These are phyloP conservation scores for Aphanomyces euteiches DNA, from an alignment of 352 stramenopile species.

Conservation along the genomic window DNA sequence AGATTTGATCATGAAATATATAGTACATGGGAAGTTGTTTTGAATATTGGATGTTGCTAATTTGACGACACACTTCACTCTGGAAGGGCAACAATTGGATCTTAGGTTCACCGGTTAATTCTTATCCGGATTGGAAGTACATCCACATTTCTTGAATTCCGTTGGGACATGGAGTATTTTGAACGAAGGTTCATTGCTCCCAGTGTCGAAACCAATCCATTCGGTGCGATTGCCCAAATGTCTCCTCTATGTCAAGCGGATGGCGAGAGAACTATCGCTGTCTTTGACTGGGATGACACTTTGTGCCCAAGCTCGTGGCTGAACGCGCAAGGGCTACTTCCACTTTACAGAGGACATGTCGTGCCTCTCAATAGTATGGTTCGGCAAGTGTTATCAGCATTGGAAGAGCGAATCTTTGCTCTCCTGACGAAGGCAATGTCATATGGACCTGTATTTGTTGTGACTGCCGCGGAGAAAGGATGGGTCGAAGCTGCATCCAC, in stretches of 20 bases:
- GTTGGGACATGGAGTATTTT: too few species aligned
- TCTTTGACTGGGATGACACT: slow-evolving; percentile 88
- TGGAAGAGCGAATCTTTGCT: background rate
- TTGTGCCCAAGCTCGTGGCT: slow-evolving; percentile 84
- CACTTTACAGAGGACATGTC: slow-evolving; percentile 72
- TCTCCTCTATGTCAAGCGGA: background rate
- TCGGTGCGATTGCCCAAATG: background rate
- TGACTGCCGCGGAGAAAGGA: slow-evolving; percentile 73
- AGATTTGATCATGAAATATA: too few species aligned
- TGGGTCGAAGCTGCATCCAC: slow-evolving; percentile 83
- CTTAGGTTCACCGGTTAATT: too few species aligned
- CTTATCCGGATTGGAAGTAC: too few species aligned
- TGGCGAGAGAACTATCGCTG: slow-evolving; percentile 63
- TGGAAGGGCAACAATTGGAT: too few species aligned
- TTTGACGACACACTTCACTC: too few species aligned
- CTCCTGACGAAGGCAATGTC: slow-evolving; percentile 68
- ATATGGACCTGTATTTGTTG: slow-evolving; percentile 80
- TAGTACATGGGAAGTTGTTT: too few species aligned
- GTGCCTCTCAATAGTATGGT: slow-evolving; percentile 61
- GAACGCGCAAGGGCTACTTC: slow-evolving; percentile 70
- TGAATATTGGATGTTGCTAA: too few species aligned
- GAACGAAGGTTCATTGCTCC: too few species aligned
- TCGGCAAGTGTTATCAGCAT: slow-evolving; percentile 26
- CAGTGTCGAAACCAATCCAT: too few species aligned
- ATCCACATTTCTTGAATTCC: too few species aligned